phyloP scores from a whole-genome alignment of 306 rosid species.

The Gastrolobium villosum region DNA sequence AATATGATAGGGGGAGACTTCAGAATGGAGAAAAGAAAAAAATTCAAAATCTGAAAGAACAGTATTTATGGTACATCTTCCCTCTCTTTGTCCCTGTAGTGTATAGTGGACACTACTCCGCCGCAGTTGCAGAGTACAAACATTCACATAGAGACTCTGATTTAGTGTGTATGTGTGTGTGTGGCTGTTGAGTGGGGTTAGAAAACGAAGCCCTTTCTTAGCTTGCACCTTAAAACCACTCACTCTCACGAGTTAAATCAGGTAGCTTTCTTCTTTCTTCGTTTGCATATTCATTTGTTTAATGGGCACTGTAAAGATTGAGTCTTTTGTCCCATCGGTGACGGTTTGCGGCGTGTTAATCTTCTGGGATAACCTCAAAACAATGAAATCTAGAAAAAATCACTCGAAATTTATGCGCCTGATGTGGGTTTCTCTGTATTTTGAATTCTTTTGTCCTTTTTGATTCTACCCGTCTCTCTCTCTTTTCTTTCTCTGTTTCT shows the following conservation, averaged over 20 bases:
- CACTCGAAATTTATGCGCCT: not conserved
- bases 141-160: not conserved
- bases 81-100: conserved; percentile 24
- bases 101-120: conserved; percentile 18
- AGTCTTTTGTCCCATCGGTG: conserved; percentile 15
- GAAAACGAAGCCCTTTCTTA: not conserved
- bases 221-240: not conserved
- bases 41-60: conserved; percentile 40
- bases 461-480: not conserved
- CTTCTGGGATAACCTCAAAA: not conserved
- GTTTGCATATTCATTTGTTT: not conserved
- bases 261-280: conserved; percentile 27
- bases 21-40: conserved; percentile 5
- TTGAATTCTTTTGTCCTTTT: not conserved
- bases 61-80: conserved; percentile 2
- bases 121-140: not conserved
- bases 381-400: not conserved
- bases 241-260: conserved; percentile 14
- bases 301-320: conserved; percentile 5
- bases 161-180: not conserved
- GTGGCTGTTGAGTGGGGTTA: not conserved
- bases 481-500: not conserved
- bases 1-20: not conserved
- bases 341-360: not conserved
- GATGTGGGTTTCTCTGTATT: not conserved